Evolutionary conservation across 371 early-diverging fungal genomes (phyloP), one percentile per base, ranked within the genome.

Genomic region (Sporodiniella umbellata): DNA sequence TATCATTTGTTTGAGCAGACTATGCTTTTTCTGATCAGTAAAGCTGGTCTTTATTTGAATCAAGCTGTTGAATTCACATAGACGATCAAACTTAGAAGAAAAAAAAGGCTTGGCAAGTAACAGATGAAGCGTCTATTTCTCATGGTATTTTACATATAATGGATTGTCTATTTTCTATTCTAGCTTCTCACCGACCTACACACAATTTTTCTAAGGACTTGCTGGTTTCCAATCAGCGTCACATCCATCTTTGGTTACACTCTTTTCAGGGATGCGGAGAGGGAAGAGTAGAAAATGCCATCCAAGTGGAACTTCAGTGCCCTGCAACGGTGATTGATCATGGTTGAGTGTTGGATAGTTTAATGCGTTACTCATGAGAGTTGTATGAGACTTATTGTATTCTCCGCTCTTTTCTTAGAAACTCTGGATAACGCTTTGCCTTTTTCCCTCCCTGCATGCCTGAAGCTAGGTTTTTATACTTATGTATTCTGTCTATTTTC

Each of bases 101-200:
- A n/a, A n/a, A n/a, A n/a, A n/a, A n/a, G n/a, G n/a, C n/a, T n/a
- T n/a, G n/a, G n/a, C n/a, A n/a, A n/a, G n/a, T n/a, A n/a, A n/a
- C n/a, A n/a, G n/a, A n/a, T n/a, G n/a, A n/a, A n/a, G n/a, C n/a
- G n/a, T 78, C 63, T 5, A 86, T 72, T 11, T 72, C 60, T 8
- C 74, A 72, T 61, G 47, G 37, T 87, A 76, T 10, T 87, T 87
- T 19, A 87, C 77, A 2, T 76, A 57, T 33, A 91, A 63, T 6
- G 79, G 80, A 51, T 89, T 90, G 2, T 54, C 53, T 8, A 67
- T 59, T 37, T 70, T 73, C 68, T 79, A 87, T 43, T 75, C 70
- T 8, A 91, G 69, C 18, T 72, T 71, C 5, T 89, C 92, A 25
- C 90, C 89, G 4, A 88, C 92, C 92, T 92, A 93, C 79, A 92